phyloP scores from a whole-genome alignment of 2,329 filamentous ascomycete genomes.

The Akanthomyces dipterigenus region DNA sequence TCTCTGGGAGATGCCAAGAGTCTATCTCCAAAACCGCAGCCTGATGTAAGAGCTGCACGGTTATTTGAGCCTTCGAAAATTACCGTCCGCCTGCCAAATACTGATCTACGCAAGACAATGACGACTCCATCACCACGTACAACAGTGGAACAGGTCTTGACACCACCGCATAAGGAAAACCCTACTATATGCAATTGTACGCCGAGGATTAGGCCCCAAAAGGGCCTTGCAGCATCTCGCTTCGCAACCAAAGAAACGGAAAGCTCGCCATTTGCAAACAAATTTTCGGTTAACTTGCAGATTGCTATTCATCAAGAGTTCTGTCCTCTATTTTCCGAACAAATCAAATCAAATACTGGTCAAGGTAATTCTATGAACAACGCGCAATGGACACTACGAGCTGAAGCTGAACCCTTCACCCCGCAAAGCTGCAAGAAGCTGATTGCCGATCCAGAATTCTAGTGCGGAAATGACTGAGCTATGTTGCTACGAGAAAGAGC shows the following conservation, averaged over 20 bases:
- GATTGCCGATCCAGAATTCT: neutral
- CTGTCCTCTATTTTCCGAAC: neutral
- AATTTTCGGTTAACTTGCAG: neutral
- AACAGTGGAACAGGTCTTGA: neutral
- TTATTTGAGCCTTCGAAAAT: too few relatives aligned
- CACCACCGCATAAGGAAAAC: neutral
- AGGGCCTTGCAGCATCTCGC: constrained; percentile 3
- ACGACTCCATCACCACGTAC: neutral
- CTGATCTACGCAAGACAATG: too few relatives aligned
- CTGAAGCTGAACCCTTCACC: neutral
- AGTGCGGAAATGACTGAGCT: neutral
- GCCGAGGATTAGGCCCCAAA: neutral
- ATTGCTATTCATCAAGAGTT: neutral
- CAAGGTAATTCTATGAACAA: neutral
- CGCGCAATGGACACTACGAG: neutral
- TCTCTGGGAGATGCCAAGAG: neutral
- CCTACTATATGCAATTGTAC: neutral
- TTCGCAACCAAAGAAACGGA: neutral
- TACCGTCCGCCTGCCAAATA: too few relatives aligned
- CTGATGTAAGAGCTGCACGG: too few relatives aligned
- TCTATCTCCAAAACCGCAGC: too few relatives aligned
- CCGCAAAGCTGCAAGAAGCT: neutral
- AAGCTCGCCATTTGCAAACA: neutral
- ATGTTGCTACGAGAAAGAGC: neutral
- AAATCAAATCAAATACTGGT: neutral